Evolutionary conservation across 441 rosid species (phyloP).

Genomic region (Flueggea neowawraea): DNA sequence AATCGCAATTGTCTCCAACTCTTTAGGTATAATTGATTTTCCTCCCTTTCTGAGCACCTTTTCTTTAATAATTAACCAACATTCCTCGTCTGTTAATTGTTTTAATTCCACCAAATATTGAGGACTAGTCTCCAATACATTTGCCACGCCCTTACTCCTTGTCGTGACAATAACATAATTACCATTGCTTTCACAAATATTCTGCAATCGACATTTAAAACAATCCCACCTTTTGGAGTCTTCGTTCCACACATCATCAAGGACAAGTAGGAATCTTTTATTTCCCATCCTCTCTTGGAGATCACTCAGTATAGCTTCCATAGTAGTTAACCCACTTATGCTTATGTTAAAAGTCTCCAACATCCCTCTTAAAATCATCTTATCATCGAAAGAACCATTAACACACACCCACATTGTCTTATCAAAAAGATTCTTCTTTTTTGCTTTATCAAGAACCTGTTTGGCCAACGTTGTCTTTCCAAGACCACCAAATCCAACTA

Average conservation of each 20-base stretch:
- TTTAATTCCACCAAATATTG: background rate
- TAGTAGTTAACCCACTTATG: background rate
- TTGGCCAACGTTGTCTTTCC: background rate
- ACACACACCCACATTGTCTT: background rate
- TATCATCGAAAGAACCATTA: background rate
- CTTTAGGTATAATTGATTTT: background rate
- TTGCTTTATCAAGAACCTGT: background rate
- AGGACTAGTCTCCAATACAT: background rate
- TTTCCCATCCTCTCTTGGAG: background rate
- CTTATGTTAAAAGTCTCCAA: background rate
- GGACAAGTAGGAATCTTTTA: background rate
- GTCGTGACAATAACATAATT: background rate
- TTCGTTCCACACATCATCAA: background rate
- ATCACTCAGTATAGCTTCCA: background rate
- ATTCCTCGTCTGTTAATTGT: background rate
- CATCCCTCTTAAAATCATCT: background rate
- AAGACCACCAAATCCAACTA: background rate
- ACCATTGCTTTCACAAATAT: background rate
- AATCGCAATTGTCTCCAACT: conserved; percentile 16
- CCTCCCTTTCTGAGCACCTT: background rate
- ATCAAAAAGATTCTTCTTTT: background rate
- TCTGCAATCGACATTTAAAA: background rate
- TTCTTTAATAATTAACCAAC: background rate
- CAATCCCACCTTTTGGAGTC: background rate
- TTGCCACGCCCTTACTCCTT: background rate